Base-by-base conservation (phyloP, 2,329 filamentous ascomycete genomes). In the Ascochyta fabae region DNA sequence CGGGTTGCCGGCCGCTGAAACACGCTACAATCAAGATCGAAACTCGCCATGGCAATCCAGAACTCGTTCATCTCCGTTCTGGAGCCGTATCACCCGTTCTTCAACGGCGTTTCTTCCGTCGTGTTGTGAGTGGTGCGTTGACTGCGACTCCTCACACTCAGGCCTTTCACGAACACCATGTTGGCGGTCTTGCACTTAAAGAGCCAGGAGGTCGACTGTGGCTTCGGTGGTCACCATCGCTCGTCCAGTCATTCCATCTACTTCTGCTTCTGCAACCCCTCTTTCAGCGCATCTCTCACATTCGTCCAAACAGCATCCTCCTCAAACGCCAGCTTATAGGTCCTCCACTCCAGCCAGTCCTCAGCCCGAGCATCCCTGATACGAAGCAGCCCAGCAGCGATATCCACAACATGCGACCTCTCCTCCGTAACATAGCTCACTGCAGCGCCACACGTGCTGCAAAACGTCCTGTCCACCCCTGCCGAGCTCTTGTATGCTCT, bases 311-410 rank as follows among this genome's bases (percentile, higher is more conserved):
- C 24, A 3, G 54, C 49, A 23, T 58, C 54, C 5, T 53, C 29
- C n/a, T 53, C 54, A 36, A 35, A 53, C 8, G 54, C 49, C 10
- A 58, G 29, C 19, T 49, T 58, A 16, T 38, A 33, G 69, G 45
- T 82, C 70, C 81, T 83, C 88, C 88, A 91, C 22, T 86, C 79
- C 38, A 91, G 64, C 84, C 85, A 88, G 0, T 67, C 70, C 65
- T 85, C 82, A 3, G 83, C 85, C 58, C 83, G 78, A 0, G 81
- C 80, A 0, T 86, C 50, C 3, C 81, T 79, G 0, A 68, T 54
- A 0, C 86, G 49, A 27, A 19, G 90, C 81, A 71, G 80, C 79
- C 88, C 88, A 8, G 83, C 81, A 57, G 86, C 88, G 8, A 90
- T 81, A 71, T 49, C 56, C 1, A 55, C 39, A 1, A 59, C 24